Percentiles rank a stretch among this genome's conserved stretches.
These are phyloP conservation scores for Mycosphaerella arachidis DNA, from an alignment of 2,329 filamentous ascomycete species.

Conservation along the genomic window DNA sequence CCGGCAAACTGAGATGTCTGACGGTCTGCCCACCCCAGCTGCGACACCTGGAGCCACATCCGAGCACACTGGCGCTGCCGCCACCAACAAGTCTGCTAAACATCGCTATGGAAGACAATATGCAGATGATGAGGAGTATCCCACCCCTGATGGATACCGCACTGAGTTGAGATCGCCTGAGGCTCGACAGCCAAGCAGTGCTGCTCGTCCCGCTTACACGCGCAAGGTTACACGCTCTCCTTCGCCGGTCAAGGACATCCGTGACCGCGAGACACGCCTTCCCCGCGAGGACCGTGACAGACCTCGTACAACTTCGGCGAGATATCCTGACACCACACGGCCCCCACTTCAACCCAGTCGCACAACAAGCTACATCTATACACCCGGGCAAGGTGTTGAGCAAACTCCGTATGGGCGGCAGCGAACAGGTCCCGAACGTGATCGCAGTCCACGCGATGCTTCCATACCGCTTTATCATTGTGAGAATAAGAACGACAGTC, in stretches of 20 bases:
- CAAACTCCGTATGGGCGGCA: slow-evolving; percentile 9
- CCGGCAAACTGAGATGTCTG: slow-evolving; percentile 25
- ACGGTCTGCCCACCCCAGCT: slow-evolving; percentile 26
- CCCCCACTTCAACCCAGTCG: slow-evolving; percentile 20
- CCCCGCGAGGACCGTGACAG: slow-evolving; percentile 5
- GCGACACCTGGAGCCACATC: slow-evolving; percentile 29
- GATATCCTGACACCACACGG: slow-evolving; percentile 19
- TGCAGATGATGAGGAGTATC: slow-evolving; percentile 30
- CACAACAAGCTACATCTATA: slow-evolving; percentile 29
- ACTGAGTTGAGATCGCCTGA: slow-evolving; percentile 23
- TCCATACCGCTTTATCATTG: slow-evolving; percentile 14
- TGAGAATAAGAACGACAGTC: slow-evolving; percentile 13
- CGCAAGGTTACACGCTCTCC: slow-evolving; percentile 26
- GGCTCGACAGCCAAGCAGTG: not conserved
- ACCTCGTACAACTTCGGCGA: slow-evolving; percentile 20
- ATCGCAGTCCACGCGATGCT: slow-evolving; percentile 13
- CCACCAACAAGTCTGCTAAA: slow-evolving; percentile 13
- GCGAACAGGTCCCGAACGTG: slow-evolving; percentile 10
- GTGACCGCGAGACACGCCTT: slow-evolving; percentile 14
- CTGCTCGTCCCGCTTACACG: slow-evolving; percentile 4
- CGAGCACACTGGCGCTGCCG: slow-evolving; percentile 17
- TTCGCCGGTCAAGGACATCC: slow-evolving; percentile 22
- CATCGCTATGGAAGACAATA: slow-evolving; percentile 27
- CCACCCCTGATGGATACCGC: slow-evolving; percentile 29
- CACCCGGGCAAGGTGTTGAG: slow-evolving; percentile 20